Evolutionary conservation across 2,329 filamentous ascomycete species (phyloP).

Genomic region (Colletotrichum chlorophyti): DNA sequence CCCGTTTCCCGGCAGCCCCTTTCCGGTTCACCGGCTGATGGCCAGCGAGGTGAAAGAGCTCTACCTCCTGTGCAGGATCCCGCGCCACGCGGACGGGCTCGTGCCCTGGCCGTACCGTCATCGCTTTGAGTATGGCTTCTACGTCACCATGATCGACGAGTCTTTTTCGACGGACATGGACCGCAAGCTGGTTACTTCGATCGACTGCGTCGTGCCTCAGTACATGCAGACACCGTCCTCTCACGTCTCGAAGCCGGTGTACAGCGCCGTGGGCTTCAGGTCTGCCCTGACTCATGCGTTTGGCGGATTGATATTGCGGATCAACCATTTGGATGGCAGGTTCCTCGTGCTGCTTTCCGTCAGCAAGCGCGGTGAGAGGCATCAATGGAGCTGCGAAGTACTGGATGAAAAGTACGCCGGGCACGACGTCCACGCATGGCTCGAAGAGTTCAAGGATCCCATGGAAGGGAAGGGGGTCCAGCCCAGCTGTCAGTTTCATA

Average conservation of each 20-base stretch:
- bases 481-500: background rate
- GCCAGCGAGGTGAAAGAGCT: conserved; percentile 9
- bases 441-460: background rate
- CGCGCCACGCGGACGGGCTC: background rate
- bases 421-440: background rate
- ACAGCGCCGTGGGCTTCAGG: conserved; percentile 18
- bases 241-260: conserved; percentile 8
- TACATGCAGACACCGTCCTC: conserved; percentile 19
- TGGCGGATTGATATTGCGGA: conserved; percentile 3
- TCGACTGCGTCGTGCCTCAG: conserved; percentile 23
- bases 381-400: conserved; percentile 5
- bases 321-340: background rate
- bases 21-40: conserved; percentile 9
- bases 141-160: conserved; percentile 3
- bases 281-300: background rate
- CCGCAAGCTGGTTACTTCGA: background rate
- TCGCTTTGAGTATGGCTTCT: conserved; percentile 13
- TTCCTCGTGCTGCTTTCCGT: conserved; percentile 8
- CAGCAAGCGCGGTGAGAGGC: background rate
- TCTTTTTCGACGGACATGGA: conserved; percentile 9
- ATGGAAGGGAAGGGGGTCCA: too few relatives aligned
- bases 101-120: conserved; percentile 16
- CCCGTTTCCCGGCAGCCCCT: conserved; percentile 6
- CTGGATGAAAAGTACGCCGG: background rate
- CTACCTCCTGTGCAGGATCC: conserved; percentile 3